Evolutionary conservation across 177 flowering plant genomes (phyloP), one percentile per base, ranked within the genome.

Genomic region (Vitis hybrid): DNA sequence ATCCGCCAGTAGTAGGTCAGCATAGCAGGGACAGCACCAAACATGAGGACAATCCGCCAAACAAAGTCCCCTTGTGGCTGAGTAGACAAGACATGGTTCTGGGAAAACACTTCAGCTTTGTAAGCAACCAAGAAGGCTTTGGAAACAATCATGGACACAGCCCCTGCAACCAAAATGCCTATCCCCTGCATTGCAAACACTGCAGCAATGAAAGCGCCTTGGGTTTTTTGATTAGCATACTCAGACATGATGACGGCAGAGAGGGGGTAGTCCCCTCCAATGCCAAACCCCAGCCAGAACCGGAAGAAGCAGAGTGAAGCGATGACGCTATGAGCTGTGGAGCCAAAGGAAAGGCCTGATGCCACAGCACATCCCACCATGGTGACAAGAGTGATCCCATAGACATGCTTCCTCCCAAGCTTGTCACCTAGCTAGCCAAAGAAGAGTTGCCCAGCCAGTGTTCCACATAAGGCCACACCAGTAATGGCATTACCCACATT

Each of bases 1-100:
- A 65, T 72, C 9, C 74, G 63, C 74, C 74, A 72, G 55, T 72
- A 72, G 63, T 72, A 72, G 3, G 74, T 71, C 27, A 71, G 48
- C 3, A 49, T 30, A n/a, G 74, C 74, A 21, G 74, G 74, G 21
- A 71, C 63, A 8, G 74, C 74, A 35, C 74, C 74, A 12, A 71
- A 57, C 74, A 71, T 71, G 32, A 71, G 68, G 12, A 71, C 68
- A 46, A 71, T 71, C 61, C 74, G 48, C 74, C 74, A 71, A 1
- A 71, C 61, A 49, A 18, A 59, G 27, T 72, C 69, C 3, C 58
- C 65, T 53, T 70, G 59, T 27, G 66, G 72, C 66, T 70, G 66
- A 4, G 72, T 62, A 13, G 72, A 70, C 24, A 62, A 58, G 20
- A 51, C 65, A 11, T 61, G 64, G 17, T 30, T 53, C 7, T 51